These are phyloP conservation scores for Nemania sp. DNA, from an alignment of 2,329 filamentous ascomycete genomes.

Conservation along the genomic window DNA sequence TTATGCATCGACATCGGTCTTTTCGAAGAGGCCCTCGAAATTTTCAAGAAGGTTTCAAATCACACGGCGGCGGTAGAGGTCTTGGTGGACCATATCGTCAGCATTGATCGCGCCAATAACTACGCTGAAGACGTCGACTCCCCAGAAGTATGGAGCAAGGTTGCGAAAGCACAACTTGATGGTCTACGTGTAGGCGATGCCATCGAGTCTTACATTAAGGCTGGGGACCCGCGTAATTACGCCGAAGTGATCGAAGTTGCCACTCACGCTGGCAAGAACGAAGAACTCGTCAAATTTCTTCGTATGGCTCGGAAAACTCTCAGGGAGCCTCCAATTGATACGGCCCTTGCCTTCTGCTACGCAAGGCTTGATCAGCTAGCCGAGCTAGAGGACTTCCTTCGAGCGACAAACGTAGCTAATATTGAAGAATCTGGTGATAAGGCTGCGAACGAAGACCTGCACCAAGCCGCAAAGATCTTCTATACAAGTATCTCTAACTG, in stretches of 20 bases:
- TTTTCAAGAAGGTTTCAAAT: conserved; percentile 96
- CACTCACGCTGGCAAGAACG: conserved; percentile 94
- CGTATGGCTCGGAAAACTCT: conserved; percentile 97
- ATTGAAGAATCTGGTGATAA: conserved; percentile 97
- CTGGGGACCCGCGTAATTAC: conserved; percentile 90
- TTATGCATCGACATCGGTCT: conserved; percentile 94
- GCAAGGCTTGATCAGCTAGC: conserved; percentile 88
- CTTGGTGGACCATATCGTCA: conserved; percentile 93
- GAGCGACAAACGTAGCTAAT: conserved; percentile 90
- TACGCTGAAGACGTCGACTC: conserved; percentile 94
- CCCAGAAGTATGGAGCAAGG: conserved; percentile 96
- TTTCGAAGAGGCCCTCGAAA: conserved; percentile 95
- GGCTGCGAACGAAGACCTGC: conserved; percentile 90
- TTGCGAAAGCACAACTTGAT: conserved; percentile 96
- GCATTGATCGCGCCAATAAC: conserved; percentile 94
- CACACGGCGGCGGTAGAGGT: conserved; percentile 86
- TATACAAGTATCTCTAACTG: conserved; percentile 98
- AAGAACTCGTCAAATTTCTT: conserved; percentile 94
- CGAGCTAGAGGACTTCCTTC: conserved; percentile 95
- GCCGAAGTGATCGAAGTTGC: conserved; percentile 94
- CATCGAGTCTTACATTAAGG: conserved; percentile 97
- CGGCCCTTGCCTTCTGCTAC: conserved; percentile 89
- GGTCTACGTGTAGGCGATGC: conserved; percentile 89
- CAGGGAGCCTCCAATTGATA: conserved; percentile 91
- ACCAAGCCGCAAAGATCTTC: conserved; percentile 98